Base-by-base conservation (phyloP, 1,139 yeast species). In the Debaryomyces fabryi region DNA sequence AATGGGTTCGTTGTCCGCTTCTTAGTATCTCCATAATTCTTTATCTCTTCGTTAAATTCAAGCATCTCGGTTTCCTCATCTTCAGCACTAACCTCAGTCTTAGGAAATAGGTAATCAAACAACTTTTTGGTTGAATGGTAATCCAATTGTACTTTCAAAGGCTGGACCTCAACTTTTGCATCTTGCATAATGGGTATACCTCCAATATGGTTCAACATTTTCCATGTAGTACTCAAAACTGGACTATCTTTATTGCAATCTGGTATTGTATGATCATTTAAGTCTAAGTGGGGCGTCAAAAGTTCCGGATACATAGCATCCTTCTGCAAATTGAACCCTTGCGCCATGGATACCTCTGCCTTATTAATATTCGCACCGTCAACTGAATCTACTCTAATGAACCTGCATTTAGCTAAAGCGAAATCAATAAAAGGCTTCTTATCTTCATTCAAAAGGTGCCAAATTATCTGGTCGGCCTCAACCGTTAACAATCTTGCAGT, bases 161-260 rank as follows among this genome's bases (percentile, higher is more conserved):
- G 96, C 53, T 81, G 82, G 34, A 88, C 62, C 21, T 78, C 79
- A 57, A 91, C 68, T 37, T 63, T 64, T 2, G 78, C 78, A 43
- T 65, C 62, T 46, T 69, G 68, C 60, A 76, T 64, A 27, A 89
- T 82, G 0, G 85, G 78, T 42, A 91, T 91, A 2, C 97, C 97
- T 4, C 97, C 97, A 47, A 91, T 88, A 0, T 96, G 89, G 35
- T 82, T 85, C 42, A 86, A 72, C 78, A 86, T 76, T 7, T 81
- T 78, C 97, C 97, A 91, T 13, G 76, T 72, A 45, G 87, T 71
- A 33, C 72, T 66, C 10, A 88, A 70, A 54, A 88, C 59, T 0
- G 82, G 78, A 12, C 45, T 46, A 29, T 34, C 6, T 40, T 20
- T 24, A 50, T 49, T 5, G 44, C 41, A 6, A 46, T 27, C 30